Evolutionary conservation across 805 yeast species (phyloP).

Genomic region (Wickerhamiella alocasiicola): DNA sequence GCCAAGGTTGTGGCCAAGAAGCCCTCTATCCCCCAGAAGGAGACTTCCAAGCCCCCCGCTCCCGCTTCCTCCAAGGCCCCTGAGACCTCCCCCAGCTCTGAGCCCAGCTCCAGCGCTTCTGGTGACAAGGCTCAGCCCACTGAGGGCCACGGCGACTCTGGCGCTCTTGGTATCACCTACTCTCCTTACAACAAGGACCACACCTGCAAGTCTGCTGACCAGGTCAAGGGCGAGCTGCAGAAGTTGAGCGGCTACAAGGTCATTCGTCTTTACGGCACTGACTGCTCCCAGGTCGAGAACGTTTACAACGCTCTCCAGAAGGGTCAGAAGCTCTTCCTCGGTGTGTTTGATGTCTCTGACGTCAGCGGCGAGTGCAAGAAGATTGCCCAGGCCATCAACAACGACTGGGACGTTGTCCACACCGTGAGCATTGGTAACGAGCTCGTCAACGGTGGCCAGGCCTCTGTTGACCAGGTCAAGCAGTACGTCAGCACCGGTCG

Average conservation of each 20-base stretch:
- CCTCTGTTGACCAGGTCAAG: slow-evolving; percentile 56
- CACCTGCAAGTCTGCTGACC: slow-evolving; percentile 46
- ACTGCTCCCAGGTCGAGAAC: slow-evolving; percentile 57
- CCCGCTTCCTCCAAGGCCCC: slow-evolving; percentile 20
- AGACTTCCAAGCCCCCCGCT: background rate
- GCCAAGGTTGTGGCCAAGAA: slow-evolving; percentile 18
- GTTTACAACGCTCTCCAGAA: slow-evolving; percentile 42
- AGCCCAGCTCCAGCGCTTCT: slow-evolving; percentile 22
- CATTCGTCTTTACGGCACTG: slow-evolving; percentile 66
- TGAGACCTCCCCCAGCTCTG: slow-evolving; percentile 18
- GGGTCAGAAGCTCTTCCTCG: slow-evolving; percentile 56
- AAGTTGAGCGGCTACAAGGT: slow-evolving; percentile 41
- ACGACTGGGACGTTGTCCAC: slow-evolving; percentile 55
- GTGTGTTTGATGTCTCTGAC: slow-evolving; percentile 43
- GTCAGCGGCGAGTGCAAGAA: slow-evolving; percentile 34
- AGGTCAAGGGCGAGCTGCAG: slow-evolving; percentile 45
- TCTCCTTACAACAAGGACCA: slow-evolving; percentile 59
- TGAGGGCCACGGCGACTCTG: slow-evolving; percentile 23
- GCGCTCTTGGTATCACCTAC: slow-evolving; percentile 53
- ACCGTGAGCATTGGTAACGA: slow-evolving; percentile 77
- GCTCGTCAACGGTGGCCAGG: slow-evolving; percentile 77
- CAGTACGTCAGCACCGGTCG: slow-evolving; percentile 55
- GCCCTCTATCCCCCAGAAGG: slow-evolving; percentile 8
- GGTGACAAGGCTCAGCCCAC: slow-evolving; percentile 18
- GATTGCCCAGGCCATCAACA: slow-evolving; percentile 35